phyloP scores from a whole-genome alignment of 179 eudicot genomes.

The Beta lomatogona region DNA sequence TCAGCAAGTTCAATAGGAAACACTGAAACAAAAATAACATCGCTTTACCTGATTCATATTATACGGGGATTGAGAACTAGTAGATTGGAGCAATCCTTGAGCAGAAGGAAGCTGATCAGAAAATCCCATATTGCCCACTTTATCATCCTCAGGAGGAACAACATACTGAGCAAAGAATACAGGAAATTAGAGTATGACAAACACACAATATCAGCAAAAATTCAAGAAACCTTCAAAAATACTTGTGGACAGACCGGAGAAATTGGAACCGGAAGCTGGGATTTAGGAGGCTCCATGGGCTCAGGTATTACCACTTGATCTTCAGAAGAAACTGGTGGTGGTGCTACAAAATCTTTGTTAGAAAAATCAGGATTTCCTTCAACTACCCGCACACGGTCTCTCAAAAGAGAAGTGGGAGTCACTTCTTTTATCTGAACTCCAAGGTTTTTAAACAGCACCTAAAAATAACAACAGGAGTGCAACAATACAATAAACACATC shows the following conservation, averaged over 20 bases:
- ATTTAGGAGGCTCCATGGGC: constrained; percentile 65
- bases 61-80: constrained; percentile 54
- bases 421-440: constrained; percentile 81
- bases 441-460: constrained; percentile 93
- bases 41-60: constrained; percentile 58
- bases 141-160: constrained; percentile 77
- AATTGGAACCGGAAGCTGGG: constrained; percentile 63
- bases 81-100: constrained; percentile 62
- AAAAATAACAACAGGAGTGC: constrained; percentile 17
- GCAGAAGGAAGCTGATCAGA: constrained; percentile 79
- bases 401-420: constrained; percentile 72
- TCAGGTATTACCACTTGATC: constrained; percentile 14
- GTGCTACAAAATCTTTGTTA: constrained; percentile 70
- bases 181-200: not conserved
- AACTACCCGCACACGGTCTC: constrained; percentile 70
- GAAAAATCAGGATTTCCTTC: constrained; percentile 98
- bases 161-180: constrained; percentile 49
- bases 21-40: not conserved
- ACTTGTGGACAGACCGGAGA: constrained; percentile 58
- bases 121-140: constrained; percentile 59
- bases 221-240: not conserved
- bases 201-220: not conserved
- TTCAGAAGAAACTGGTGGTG: constrained; percentile 39
- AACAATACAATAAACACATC: constrained; percentile 5
- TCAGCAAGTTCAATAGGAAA: not conserved